Evolutionary conservation across 1,139 yeast genomes (phyloP), one percentile per base, ranked within the genome.

Genomic region (Hanseniaspora sp.): DNA sequence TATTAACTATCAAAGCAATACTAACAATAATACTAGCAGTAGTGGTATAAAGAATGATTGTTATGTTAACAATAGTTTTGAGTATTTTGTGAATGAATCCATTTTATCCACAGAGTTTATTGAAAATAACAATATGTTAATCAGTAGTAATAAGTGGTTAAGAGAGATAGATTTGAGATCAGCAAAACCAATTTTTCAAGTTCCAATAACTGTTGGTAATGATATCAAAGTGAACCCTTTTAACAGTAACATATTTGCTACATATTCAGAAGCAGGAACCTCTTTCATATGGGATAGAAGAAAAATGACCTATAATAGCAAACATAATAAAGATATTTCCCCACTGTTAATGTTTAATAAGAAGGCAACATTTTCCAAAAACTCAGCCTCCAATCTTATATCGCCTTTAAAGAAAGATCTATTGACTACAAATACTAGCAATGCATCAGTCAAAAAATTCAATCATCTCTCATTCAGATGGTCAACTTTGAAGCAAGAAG

Each of bases 261-360:
- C 95, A 0, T 78, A 78, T 59, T 78, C 87, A 53, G 96, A 87
- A 61, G 94, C 86, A 62, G 95, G 96, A 1, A 78, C 94, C 0
- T 70, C 88, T 56, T 82, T 92, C 0, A 74, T 88, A 13, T 90
- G 95, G 95, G 97, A 90, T 65, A 75, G 95, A 57, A 74, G 96
- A 57, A 81, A 77, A 59, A 67, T 87, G 42, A 58, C 61, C 70
- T 42, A 57, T 61, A 30, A 63, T 56, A 56, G n/a, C 58, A 63
- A 3, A 58, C 71, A 0, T 74, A 77, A 7, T 95, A 95, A 0
- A 70, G 83, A 11, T 67, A 86, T 43, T 30, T 29, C 49, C 11
- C 55, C 55, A 3, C 28, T 49, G 30, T 30, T 53, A 35, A 75
- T 78, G 35, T 83, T 87, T 63, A 79, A 78, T 56, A 81, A 85